Evolutionary conservation across 139 green algal genomes (phyloP).

Genomic region (Volvox africanus): DNA sequence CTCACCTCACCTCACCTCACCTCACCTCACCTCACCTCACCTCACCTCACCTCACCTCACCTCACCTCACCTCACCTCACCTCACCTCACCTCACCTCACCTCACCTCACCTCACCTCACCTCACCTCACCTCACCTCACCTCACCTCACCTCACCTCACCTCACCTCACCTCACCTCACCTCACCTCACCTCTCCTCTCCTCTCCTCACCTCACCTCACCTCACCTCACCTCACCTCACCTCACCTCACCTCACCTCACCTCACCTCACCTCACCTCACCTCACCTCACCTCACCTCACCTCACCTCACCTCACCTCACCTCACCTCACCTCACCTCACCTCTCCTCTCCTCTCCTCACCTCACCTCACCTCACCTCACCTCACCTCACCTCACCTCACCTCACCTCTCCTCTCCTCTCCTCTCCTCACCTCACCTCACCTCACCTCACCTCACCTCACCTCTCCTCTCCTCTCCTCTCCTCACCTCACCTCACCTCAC

Average conservation of each 20-base stretch:
- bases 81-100: neutral
- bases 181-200: neutral
- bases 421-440: too few species aligned
- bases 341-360: neutral
- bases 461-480: neutral
- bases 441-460: too few species aligned
- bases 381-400: neutral
- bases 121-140: too few species aligned
- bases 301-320: neutral
- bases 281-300: too few species aligned
- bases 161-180: neutral
- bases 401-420: neutral
- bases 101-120: neutral
- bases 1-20: too few species aligned
- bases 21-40: neutral
- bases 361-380: too few species aligned
- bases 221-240: too few species aligned
- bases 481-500: neutral
- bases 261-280: neutral
- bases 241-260: neutral
- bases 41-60: neutral
- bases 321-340: neutral
- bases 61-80: too few species aligned
- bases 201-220: too few species aligned
- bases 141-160: too few species aligned